Percentiles rank a stretch among this genome's conserved stretches.
These are phyloP conservation scores for Coemansia sp. DNA, from an alignment of 192 early-diverging fungal species.

Conservation along the genomic window DNA sequence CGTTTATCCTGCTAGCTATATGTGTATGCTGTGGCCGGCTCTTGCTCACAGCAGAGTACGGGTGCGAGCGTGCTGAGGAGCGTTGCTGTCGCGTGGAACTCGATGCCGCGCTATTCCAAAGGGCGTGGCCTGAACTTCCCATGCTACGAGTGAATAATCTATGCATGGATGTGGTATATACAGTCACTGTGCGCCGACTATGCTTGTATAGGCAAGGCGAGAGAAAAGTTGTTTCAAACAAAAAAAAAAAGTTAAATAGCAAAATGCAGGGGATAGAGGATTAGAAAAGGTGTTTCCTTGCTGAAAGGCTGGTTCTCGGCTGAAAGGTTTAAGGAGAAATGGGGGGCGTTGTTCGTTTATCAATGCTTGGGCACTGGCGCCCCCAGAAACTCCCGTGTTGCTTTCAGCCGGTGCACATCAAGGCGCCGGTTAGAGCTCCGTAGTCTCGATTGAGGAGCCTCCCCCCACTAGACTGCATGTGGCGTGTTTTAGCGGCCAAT, in stretches of 20 bases:
- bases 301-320: conserved; percentile 3
- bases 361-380: neutral
- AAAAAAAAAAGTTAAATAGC: neutral
- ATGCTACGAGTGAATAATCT: conserved; percentile 34
- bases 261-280: neutral
- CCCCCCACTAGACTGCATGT: too few species aligned
- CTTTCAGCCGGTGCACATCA: neutral
- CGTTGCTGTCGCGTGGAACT: conserved; percentile 7
- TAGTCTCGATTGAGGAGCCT: neutral
- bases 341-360: neutral
- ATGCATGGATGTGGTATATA: conserved; percentile 15
- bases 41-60: conserved; percentile 10
- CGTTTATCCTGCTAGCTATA: neutral
- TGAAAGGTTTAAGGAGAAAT: neutral
- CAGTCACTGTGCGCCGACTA: neutral
- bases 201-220: neutral
- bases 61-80: conserved; percentile 22
- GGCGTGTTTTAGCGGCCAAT: neutral
- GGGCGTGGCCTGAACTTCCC: conserved; percentile 41
- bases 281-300: conserved; percentile 2
- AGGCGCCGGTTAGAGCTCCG: conserved; percentile 10
- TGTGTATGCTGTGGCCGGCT: neutral
- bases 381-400: neutral
- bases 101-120: conserved; percentile 18
- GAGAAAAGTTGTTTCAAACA: neutral